Evolutionary conservation across 2,329 filamentous ascomycete species (phyloP).

Genomic region (Diplodia sapinea): DNA sequence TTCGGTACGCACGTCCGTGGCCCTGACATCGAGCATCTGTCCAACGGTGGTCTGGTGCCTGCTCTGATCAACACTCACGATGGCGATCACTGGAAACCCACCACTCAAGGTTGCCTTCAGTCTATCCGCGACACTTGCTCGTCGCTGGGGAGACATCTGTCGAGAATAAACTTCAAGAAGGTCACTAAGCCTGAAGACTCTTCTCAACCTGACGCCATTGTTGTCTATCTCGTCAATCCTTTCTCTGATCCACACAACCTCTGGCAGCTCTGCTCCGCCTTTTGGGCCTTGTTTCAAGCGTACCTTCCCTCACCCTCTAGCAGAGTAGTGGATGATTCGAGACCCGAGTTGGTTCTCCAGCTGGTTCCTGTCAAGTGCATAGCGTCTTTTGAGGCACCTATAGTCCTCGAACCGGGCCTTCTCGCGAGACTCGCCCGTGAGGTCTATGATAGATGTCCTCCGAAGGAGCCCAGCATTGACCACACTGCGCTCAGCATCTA

Average conservation of each 20-base stretch:
- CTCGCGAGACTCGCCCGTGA: constrained; percentile 65
- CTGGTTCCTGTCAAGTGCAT: constrained; percentile 73
- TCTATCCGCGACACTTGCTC: constrained; percentile 46
- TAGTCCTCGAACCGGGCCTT: constrained; percentile 58
- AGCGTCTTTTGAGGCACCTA: constrained; percentile 66
- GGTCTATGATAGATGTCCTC: constrained; percentile 75
- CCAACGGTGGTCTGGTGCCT: constrained; percentile 39
- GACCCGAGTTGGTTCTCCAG: constrained; percentile 74
- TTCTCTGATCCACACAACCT: constrained; percentile 63
- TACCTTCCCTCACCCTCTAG: constrained; percentile 61
- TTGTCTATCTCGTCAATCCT: constrained; percentile 78
- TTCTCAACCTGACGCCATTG: constrained; percentile 63
- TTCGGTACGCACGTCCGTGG: constrained; percentile 67
- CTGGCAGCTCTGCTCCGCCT: constrained; percentile 75
- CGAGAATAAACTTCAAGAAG: constrained; percentile 41
- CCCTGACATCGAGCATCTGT: constrained; percentile 46
- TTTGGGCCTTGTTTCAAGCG: constrained; percentile 72
- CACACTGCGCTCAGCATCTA: constrained; percentile 56
- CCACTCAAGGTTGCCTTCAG: constrained; percentile 39
- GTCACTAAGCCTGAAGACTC: constrained; percentile 45
- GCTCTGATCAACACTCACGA: constrained; percentile 34
- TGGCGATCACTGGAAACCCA: constrained; percentile 33
- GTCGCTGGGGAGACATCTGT: constrained; percentile 50
- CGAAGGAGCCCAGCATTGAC: constrained; percentile 45
- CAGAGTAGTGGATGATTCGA: constrained; percentile 39